Base-by-base conservation (phyloP, 306 rosid species). In the Quercus aquifolioides region DNA sequence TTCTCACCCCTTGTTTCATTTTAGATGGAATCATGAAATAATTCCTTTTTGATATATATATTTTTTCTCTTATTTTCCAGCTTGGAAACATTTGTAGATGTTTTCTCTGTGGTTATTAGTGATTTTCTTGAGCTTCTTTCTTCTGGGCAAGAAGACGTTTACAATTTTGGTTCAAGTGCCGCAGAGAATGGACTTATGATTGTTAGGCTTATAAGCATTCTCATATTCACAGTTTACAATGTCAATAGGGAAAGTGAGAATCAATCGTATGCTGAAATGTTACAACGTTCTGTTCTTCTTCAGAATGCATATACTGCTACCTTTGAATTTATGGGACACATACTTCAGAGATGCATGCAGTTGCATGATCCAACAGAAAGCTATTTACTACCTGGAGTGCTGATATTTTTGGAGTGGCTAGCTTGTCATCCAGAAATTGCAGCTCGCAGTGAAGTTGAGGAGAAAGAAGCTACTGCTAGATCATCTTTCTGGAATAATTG, bases 401-500 rank as follows among this genome's bases (percentile, higher is more conserved):
- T 94, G 63, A 89, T 94, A 74, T 90, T 94, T 82, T 79, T 88
- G 71, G 98, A 94, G 84, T 94, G 98, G 98, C 86, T 94, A 91
- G 97, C 98, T 51, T 89, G 92, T 76, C 81, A 78, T 82, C 92
- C 92, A 20, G 93, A 91, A 79, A 79, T 87, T 79, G 90, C 91
- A 26, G 89, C 90, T 20, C 87, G 87, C 62, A 85, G 79, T 80
- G 97, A 87, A 30, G 80, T 82, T 43, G 92, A 92, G 76, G 94
- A 87, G 77, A 89, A 86, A 75, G 92, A 87, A 84, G 82, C 91
- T 2, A 69, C 71, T 74, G 81, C 85, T 69, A 87, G 98, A 85
- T 88, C 97, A 72, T 91, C 87, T 21, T 94, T 91, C 86, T 94
- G 98, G 98, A 85, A 84, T 73, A 55, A 51, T 43, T 92, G 86